A percentile compares a stretch with the other conserved stretches of the same genome.
Conservation (phyloP, 2,329 filamentous ascomycete species). For the Chaetomiaceae sp. region DNA sequence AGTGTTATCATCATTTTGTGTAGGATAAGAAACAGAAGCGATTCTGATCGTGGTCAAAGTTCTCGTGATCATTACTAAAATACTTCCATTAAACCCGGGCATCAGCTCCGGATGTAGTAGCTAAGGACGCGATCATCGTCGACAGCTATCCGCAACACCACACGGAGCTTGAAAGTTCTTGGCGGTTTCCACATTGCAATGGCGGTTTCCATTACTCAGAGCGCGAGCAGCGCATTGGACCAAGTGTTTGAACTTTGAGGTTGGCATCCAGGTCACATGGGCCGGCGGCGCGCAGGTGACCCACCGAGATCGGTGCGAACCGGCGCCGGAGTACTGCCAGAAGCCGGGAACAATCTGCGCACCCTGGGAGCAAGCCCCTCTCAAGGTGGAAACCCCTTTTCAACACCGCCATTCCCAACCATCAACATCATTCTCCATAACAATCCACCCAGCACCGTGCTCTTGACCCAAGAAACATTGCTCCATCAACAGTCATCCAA, state of each 20-base stretch:
- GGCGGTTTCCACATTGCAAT: conserved; percentile 5
- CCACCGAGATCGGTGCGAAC: conserved; percentile 23
- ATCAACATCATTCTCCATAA: conserved; percentile 1
- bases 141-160: too few relatives aligned
- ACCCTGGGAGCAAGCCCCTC: conserved; percentile 1
- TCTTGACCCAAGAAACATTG: background rate
- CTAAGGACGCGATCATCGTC: too few relatives aligned
- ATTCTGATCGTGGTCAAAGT: too few relatives aligned
- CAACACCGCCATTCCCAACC: conserved; percentile 24
- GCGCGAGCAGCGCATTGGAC: background rate
- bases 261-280: conserved; percentile 17
- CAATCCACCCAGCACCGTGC: background rate
- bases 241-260: background rate
- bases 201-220: conserved; percentile 11
- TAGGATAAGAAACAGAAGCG: too few relatives aligned
- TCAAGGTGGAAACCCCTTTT: conserved; percentile 6
- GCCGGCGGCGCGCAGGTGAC: conserved; percentile 15
- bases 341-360: background rate
- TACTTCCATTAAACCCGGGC: too few relatives aligned
- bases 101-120: background rate
- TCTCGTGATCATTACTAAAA: too few relatives aligned
- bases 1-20: too few relatives aligned
- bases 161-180: too few relatives aligned
- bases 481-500: background rate
- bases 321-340: conserved; percentile 9